These are phyloP conservation scores for Haplographium delicatum DNA, from an alignment of 495 filamentous ascomycete species.

Conservation along the genomic window DNA sequence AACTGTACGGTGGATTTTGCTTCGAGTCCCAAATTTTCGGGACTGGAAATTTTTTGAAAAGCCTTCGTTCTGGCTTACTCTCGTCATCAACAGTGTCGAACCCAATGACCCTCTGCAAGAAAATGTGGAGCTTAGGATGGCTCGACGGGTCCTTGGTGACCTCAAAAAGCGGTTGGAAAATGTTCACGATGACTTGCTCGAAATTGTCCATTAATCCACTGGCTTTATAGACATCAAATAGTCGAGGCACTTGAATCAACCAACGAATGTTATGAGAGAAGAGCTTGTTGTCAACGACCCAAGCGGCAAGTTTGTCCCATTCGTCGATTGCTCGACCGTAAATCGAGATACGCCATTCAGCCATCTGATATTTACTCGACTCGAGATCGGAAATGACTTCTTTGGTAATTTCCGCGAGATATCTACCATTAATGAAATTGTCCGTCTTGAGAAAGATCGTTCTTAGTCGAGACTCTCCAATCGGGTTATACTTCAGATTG, in stretches of 20 bases:
- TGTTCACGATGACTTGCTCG: slow-evolving; percentile 83
- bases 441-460: slow-evolving; percentile 98
- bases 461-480: slow-evolving; percentile 88
- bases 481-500: slow-evolving; percentile 97
- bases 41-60: slow-evolving; percentile 90
- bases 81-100: slow-evolving; percentile 98
- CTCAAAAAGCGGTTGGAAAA: slow-evolving; percentile 93
- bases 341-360: slow-evolving; percentile 96
- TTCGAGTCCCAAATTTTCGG: slow-evolving; percentile 82
- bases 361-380: slow-evolving; percentile 99
- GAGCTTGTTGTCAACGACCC: slow-evolving; percentile 98
- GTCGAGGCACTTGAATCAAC: slow-evolving; percentile 90
- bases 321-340: slow-evolving; percentile 89
- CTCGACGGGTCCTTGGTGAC: slow-evolving; percentile 81
- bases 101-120: slow-evolving; percentile 90
- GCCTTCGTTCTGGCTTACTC: slow-evolving; percentile 87
- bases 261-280: slow-evolving; percentile 97
- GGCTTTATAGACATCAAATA: slow-evolving; percentile 93
- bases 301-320: slow-evolving; percentile 96
- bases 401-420: slow-evolving; percentile 94
- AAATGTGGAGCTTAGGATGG: slow-evolving; percentile 91
- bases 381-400: slow-evolving; percentile 98
- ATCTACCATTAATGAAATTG: slow-evolving; percentile 93
- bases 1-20: slow-evolving; percentile 96
- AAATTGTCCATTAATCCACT: slow-evolving; percentile 81